Percentiles rank a stretch among this genome's conserved stretches.
Conservation (phyloP, 345 rosid species). For the Lagerstroemia speciosa region DNA sequence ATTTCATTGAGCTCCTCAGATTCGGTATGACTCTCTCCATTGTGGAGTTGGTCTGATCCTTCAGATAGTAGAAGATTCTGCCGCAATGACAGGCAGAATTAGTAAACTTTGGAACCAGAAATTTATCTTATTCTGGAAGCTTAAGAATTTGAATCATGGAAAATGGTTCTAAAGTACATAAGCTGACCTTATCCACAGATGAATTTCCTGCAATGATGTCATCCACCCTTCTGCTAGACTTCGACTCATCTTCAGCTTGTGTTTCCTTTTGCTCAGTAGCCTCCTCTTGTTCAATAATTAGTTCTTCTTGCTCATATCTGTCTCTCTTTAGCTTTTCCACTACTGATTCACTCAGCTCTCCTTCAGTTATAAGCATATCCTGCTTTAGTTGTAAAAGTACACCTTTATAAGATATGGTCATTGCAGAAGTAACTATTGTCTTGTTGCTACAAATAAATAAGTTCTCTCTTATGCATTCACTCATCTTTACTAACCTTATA, state of each 20-base stretch:
- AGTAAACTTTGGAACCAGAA: neutral
- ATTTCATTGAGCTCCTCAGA: neutral
- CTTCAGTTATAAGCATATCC: neutral
- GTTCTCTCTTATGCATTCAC: constrained; percentile 1
- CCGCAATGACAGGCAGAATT: too few species aligned
- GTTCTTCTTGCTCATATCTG: neutral
- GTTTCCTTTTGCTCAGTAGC: neutral
- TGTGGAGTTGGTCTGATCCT: neutral
- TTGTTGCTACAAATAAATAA: neutral
- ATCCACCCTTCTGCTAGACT: constrained; percentile 3
- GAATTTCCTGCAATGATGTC: constrained; percentile 1
- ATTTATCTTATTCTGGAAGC: neutral
- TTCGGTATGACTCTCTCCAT: neutral
- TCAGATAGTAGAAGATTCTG: neutral
- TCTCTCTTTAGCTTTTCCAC: too few species aligned
- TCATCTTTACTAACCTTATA: constrained; percentile 4
- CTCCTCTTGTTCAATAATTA: constrained; percentile 3
- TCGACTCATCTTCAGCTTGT: constrained; percentile 2
- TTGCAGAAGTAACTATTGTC: neutral
- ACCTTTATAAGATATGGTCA: neutral
- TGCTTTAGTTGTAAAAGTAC: neutral
- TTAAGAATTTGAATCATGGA: neutral
- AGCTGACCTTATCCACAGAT: constrained; percentile 2
- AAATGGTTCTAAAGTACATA: too few species aligned
- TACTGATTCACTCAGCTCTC: neutral